Evolutionary conservation across 225 moss, liverwort and hornwort species (phyloP).

Genomic region (Bryum argenteum): DNA sequence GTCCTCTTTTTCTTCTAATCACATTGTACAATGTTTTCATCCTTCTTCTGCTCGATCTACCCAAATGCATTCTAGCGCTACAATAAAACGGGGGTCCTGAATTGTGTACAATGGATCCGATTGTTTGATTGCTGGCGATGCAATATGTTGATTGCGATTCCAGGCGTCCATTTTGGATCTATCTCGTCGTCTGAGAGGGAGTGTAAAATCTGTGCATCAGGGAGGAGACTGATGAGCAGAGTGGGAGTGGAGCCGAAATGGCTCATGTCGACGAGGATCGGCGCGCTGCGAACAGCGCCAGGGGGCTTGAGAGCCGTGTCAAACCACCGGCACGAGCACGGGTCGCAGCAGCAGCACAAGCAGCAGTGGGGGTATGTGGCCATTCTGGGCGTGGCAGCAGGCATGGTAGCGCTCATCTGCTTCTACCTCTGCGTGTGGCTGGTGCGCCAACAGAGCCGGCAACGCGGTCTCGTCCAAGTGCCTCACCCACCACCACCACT

Average conservation of each 20-base stretch:
- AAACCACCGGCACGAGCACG: neutral
- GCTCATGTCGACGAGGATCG: slow-evolving; percentile 17
- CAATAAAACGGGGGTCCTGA: no score
- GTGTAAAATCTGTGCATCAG: no score
- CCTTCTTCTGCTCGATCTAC: no score
- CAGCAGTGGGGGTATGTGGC: slow-evolving; percentile 26
- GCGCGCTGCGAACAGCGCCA: neutral
- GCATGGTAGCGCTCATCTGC: slow-evolving; percentile 32
- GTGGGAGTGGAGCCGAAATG: slow-evolving; percentile 19
- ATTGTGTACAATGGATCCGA: no score
- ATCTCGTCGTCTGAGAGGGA: no score
- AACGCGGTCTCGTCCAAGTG: neutral
- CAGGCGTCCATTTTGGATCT: no score
- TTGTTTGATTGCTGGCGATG: no score
- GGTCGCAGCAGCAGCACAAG: neutral
- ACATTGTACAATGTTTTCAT: no score
- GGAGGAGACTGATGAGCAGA: slow-evolving; percentile 20
- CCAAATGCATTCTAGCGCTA: no score
- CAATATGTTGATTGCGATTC: no score
- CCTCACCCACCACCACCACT: no score
- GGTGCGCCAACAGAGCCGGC: slow-evolving; percentile 23
- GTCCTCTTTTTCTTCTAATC: no score
- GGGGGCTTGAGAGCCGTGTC: neutral
- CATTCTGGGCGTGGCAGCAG: slow-evolving; percentile 24
- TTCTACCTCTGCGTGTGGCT: slow-evolving; percentile 41